Evolutionary conservation across 2,329 filamentous ascomycete species (phyloP).

Genomic region (Fusarium kyushuense): DNA sequence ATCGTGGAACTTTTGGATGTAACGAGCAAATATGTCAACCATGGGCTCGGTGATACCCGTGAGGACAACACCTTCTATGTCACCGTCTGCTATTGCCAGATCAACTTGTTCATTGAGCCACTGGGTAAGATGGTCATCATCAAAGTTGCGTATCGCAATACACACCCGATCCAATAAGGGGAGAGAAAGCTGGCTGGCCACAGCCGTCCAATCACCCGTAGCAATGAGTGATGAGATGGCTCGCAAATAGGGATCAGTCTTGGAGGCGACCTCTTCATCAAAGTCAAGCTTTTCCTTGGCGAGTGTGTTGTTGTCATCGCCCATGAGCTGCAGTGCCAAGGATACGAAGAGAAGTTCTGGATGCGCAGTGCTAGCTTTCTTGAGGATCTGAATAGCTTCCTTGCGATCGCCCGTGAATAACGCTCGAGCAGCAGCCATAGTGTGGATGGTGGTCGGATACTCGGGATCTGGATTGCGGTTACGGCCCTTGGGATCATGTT

Average conservation of each 20-base stretch:
- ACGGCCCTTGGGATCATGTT: constrained; percentile 58
- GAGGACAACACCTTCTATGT: constrained; percentile 82
- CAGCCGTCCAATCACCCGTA: constrained; percentile 79
- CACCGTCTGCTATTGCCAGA: constrained; percentile 72
- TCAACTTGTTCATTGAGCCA: constrained; percentile 77
- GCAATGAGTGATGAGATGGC: constrained; percentile 83
- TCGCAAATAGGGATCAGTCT: constrained; percentile 82
- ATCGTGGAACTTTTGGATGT: constrained; percentile 80
- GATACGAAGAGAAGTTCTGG: constrained; percentile 77
- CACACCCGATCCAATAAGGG: constrained; percentile 80
- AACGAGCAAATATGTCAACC: constrained; percentile 80
- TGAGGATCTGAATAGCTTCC: constrained; percentile 76
- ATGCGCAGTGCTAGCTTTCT: constrained; percentile 71
- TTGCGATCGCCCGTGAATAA: constrained; percentile 78
- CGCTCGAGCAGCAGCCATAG: constrained; percentile 81
- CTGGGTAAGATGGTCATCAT: constrained; percentile 69
- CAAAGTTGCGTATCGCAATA: constrained; percentile 76
- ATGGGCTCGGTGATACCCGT: constrained; percentile 80
- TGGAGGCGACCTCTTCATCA: constrained; percentile 69
- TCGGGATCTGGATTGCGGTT: constrained; percentile 59
- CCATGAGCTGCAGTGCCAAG: constrained; percentile 73
- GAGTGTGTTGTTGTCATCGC: constrained; percentile 60
- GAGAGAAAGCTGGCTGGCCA: constrained; percentile 78
- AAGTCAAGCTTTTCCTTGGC: constrained; percentile 67
- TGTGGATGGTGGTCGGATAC: constrained; percentile 69